Base-by-base conservation (phyloP, 2,329 filamentous ascomycete genomes). In the Aureobasidium sp. region DNA sequence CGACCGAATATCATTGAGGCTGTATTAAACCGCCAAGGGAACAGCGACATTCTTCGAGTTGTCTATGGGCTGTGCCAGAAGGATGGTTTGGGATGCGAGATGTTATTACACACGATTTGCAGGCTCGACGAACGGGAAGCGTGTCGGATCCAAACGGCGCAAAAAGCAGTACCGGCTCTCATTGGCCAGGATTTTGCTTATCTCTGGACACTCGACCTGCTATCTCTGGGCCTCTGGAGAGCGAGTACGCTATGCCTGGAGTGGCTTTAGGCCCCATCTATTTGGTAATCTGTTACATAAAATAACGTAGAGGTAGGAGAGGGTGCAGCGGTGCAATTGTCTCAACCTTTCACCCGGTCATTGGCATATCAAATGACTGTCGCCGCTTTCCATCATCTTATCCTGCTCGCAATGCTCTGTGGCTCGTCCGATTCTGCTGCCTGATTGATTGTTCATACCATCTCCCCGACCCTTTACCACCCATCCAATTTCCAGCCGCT, bases 341-440 rank as follows among this genome's bases (percentile, higher is more conserved):
- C 57, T 50, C 57, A 59, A 59, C 57, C 57, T 59, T 59, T 59
- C 57, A 59, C 37, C 57, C 57, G 57, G 34, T n/a, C 41, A 58
- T 34, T 59, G 57, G 36, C 44, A 59, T 59, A 59, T 64, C 60
- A 64, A 72, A 74, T 74, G 72, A 73, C 71, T 67, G 65, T 71
- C 45, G 70, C 65, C 64, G 70, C 71, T 32, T 68, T 69, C 61
- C 63, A 70, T 61, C 63, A 71, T 63, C 70, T 73, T 63, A 66
- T 73, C 60, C 68, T 74, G 61, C 66, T 73, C 54, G 64, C 68
- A 57, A 67, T 69, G 50, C 67, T 73, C 32, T 69, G 67, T 62
- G 68, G 64, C 47, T 64, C 66, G 49, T 64, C 67, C 55, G 67
- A 69, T 61, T 66, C 66, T 63, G 64, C 66, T 63, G 64, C 65